Base-by-base conservation (phyloP, 2,329 filamentous ascomycete species). In the Sphaerulina populicola region DNA sequence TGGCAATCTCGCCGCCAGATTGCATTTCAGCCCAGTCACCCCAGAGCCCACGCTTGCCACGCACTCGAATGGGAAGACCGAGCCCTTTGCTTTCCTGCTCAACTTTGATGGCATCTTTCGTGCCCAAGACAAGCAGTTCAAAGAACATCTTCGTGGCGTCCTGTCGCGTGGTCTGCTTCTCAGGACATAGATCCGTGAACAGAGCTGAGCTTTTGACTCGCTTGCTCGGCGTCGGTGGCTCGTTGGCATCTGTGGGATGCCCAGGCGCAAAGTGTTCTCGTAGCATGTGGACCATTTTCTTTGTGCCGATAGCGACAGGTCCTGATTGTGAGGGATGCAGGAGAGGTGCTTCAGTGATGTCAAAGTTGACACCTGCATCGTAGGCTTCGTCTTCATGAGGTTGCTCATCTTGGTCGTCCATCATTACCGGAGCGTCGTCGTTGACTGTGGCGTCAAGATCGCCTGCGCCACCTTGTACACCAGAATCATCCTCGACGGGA, bases 141-240 rank as follows among this genome's bases (percentile, higher is more conserved):
- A 98, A 98, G 74, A 98, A 98, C 89, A 98, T 96, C 77, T 96
- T 96, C 39, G 93, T 98, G 0, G 93, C 93, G 63, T 97, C 93
- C 7, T 86, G 85, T 69, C 88, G 87, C 59, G 79, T 88, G 0
- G 91, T 91, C 54, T 79, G 80, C 57, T 77, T 73, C 70, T 94
- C 88, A 0, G 93, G 93, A 31, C 96, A 78, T 43, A 98, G 77
- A 52, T 94, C 86, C 63, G 96, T 91, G 76, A 98, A 96, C 2
- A 94, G 77, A 2, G 94, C 88, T 10, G 81, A 81, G 21, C 77
- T 78, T 67, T 85, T 85, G 68, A 84, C 85, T 62, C 89, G 82
- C 70, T 86, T 83, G 51, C 82, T 80, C 2, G 83, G 78, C 57
- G 82, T 81, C 15, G 66, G 71, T n/a, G 78, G 76, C 42, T 83